These are phyloP conservation scores for Podosphaera xanthii DNA, from an alignment of 2,329 filamentous ascomycete genomes.

Conservation along the genomic window DNA sequence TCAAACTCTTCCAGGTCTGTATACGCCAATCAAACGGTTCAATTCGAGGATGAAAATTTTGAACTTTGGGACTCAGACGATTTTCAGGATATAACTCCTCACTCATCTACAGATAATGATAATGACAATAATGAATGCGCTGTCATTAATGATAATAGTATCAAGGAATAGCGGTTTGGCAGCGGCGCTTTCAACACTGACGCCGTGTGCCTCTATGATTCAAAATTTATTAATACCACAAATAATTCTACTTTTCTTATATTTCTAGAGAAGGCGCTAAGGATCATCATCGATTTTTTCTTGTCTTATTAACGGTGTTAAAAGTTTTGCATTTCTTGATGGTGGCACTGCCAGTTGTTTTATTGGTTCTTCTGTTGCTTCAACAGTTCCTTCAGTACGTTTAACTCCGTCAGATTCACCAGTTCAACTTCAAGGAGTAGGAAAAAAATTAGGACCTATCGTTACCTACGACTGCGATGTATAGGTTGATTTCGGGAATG, in stretches of 20 bases:
- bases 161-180: background rate
- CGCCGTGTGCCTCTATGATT: background rate
- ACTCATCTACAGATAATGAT: background rate
- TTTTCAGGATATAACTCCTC: background rate
- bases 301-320: background rate
- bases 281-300: background rate
- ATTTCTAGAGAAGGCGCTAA: background rate
- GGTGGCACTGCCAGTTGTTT: background rate
- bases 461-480: background rate
- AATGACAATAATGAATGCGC: background rate
- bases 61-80: background rate
- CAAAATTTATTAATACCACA: background rate
- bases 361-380: background rate
- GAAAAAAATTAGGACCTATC: background rate
- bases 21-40: background rate
- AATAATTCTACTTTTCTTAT: background rate
- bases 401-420: background rate
- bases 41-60: background rate
- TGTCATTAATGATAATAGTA: no score
- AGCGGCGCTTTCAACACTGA: background rate
- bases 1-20: background rate
- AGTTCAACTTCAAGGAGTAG: background rate
- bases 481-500: background rate
- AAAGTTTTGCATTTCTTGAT: background rate
- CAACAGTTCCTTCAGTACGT: background rate